Evolutionary conservation across 2,329 filamentous ascomycete genomes (phyloP), one percentile per base, ranked within the genome.

Genomic region (Lizonia empirigonia): DNA sequence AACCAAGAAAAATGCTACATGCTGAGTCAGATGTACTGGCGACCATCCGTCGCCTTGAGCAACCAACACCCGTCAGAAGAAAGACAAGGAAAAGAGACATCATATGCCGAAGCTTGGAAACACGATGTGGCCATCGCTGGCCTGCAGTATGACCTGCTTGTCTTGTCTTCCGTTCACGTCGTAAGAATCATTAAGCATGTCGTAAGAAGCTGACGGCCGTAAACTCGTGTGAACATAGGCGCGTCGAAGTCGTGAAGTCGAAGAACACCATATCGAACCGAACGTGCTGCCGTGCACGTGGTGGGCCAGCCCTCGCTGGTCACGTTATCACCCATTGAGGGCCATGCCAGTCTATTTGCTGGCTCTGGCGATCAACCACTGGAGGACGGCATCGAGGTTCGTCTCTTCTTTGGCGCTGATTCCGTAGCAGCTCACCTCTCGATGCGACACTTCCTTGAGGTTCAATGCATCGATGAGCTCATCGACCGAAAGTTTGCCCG

Each of bases 321-420:
- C 63, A 68, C 63, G 63, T 63, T 68, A 51, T 55, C 47, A 36
- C 35, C 50, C 45, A 47, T 38, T 41, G 46, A 45, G 26, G 36
- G 9, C 20, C 27, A 44, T 35, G 58, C 40, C 53, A 59, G 49
- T 42, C 62, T 65, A 73, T 56, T 71, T 72, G 68, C 64, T 90
- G 58, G 91, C 88, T 73, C 90, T 89, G 63, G 91, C 93, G 74
- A 99, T 93, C 72, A 99, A 80, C 90, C 94, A 99, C 73, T 96
- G 90, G 66, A 99, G 81, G 44, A 99, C 94, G 6, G 93, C 94
- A 70, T 99, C 93, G 60, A 99, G 85, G 77, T 99, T 99, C 50
- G 93, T 99, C 78, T 99, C 94, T 74, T 97, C 93, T 76, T 97
- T 97, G 55, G 93, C 94, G 73, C 92, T 97, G 77, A 99, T 97